A percentile compares a stretch with the other conserved stretches of the same genome.
phyloP scores from a whole-genome alignment of 2,329 filamentous ascomycete species.

The Orbilia blumenaviensis region DNA sequence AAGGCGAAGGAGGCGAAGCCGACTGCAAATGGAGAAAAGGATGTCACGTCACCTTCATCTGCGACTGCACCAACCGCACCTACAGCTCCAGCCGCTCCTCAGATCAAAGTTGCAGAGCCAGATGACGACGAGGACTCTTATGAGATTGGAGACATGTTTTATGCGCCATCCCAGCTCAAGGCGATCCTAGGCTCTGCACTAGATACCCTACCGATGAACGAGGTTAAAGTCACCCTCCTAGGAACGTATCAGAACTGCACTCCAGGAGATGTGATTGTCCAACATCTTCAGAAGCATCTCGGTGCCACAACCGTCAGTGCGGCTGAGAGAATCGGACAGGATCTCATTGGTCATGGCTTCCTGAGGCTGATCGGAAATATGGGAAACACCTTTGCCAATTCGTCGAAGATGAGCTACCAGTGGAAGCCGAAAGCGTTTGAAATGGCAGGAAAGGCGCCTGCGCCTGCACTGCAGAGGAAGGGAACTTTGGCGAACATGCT shows the following conservation, averaged over 20 bases:
- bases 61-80: slow-evolving; percentile 61
- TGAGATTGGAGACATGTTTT: slow-evolving; percentile 90
- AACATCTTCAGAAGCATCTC: slow-evolving; percentile 92
- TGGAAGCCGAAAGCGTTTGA: slow-evolving; percentile 95
- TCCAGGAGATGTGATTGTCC: slow-evolving; percentile 88
- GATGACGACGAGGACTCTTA: slow-evolving; percentile 79
- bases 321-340: slow-evolving; percentile 93
- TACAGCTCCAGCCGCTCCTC: slow-evolving; percentile 70
- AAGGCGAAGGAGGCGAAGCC: slow-evolving; percentile 68
- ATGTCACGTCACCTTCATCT: slow-evolving; percentile 62
- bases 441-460: slow-evolving; percentile 69
- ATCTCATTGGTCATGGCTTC: slow-evolving; percentile 85
- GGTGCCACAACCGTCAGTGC: slow-evolving; percentile 84
- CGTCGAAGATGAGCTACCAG: slow-evolving; percentile 96
- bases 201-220: slow-evolving; percentile 82
- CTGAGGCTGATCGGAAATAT: slow-evolving; percentile 92
- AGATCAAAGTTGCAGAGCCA: slow-evolving; percentile 84
- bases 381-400: slow-evolving; percentile 94
- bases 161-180: slow-evolving; percentile 86
- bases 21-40: slow-evolving; percentile 56
- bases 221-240: slow-evolving; percentile 93
- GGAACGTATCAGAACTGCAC: slow-evolving; percentile 95
- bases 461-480: slow-evolving; percentile 80
- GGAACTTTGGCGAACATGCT: slow-evolving; percentile 73
- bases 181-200: slow-evolving; percentile 88